Base-by-base conservation (phyloP, 2,329 filamentous ascomycete genomes). In the Lecanoromycetidae sp. region DNA sequence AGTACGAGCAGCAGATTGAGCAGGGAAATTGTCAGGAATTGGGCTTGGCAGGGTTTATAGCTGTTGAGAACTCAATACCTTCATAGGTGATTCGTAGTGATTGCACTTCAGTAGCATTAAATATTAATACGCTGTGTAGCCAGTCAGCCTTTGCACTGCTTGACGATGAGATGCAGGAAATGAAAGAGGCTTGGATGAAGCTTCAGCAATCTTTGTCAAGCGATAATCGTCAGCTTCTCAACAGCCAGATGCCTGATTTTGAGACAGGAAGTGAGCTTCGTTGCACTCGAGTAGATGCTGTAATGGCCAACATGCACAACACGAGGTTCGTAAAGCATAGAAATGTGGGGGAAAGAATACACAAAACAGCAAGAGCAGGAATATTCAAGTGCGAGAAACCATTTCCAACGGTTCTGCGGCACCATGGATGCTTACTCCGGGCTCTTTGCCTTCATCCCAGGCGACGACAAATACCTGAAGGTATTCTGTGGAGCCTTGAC, bases 391-490 rank as follows among this genome's bases (percentile, higher is more conserved):
- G 37, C 37, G 7, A 39, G 25, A 25, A 22, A 22, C 19, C 19
- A 39, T 23, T 39, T 39, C 13, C 15, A 39, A 7, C 10, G 19
- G 19, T 39, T 39, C 37, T 39, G 37, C 37, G 8, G 12, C 10
- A 26, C 15, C 20, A 39, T 39, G 37, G 37, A 39, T n/a, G 37
- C 37, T 15, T 39, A 39, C 17, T 39, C 37, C 22, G 25, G 25
- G 8, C 37, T 39, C 9, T 26, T 39, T n/a, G 20, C 37, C 2
- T 39, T 39, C 37, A 39, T 39, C 4, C 37, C 37, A 39, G 37
- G 25, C 25, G 37, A 39, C 13, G 37, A 39, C 37, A 39, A 25
- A 12, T 39, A 39, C 37, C 25, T 39, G 37, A 39, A 39, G 17
- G 17, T 22, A n/a, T 39, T 39, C 37, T 39, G 37, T 22, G 37